A percentile compares a stretch with the other conserved stretches of the same genome.
Conservation (phyloP, 257 asterid species). For the Echium plantagineum region DNA sequence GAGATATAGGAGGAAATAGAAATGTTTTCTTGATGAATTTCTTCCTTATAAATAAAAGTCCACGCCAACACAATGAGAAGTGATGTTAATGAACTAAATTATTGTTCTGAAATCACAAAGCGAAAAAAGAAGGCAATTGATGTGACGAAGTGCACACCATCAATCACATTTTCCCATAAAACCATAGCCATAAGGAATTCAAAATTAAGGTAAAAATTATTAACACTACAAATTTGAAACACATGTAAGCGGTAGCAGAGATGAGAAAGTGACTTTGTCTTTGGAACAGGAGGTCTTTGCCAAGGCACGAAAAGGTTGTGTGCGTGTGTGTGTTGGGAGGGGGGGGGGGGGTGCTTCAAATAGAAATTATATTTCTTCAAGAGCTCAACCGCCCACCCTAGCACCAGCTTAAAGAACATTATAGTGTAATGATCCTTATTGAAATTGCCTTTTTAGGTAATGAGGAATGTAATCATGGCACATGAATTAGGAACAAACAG, state of each 20-base stretch:
- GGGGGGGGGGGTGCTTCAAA: too few species aligned
- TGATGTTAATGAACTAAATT: neutral
- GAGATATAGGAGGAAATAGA: too few species aligned
- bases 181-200: neutral
- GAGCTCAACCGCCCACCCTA: neutral
- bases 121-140: too few species aligned
- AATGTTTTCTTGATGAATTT: too few species aligned
- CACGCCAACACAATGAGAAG: too few species aligned
- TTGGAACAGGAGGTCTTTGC: too few species aligned
- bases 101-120: neutral
- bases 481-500: neutral
- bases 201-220: neutral
- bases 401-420: neutral
- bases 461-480: neutral
- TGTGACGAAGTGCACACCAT: neutral
- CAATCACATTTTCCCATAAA: neutral
- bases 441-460: neutral
- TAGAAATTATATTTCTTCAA: too few species aligned
- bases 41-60: too few species aligned
- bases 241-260: neutral
- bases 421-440: too few species aligned
- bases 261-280: neutral
- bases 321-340: too few species aligned
- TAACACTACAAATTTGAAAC: too few species aligned
- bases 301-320: too few species aligned